A percentile compares a stretch with the other conserved stretches of the same genome.
These are phyloP conservation scores for Pythium coloratum DNA, from an alignment of 352 stramenopile species.

Conservation along the genomic window DNA sequence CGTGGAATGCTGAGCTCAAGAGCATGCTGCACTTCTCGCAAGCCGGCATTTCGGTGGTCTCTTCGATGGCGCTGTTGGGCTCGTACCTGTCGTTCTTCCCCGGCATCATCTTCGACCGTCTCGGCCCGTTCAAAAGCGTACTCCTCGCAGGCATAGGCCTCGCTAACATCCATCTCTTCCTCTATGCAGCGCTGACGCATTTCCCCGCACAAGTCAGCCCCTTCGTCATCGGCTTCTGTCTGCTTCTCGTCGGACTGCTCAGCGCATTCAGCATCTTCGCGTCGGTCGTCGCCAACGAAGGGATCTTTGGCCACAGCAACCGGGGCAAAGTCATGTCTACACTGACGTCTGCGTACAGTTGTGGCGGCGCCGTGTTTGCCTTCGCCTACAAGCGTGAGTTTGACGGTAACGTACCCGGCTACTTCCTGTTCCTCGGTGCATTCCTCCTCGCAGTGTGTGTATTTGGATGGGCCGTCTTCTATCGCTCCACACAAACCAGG, in stretches of 20 bases:
- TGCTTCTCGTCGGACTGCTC: constrained; percentile 63
- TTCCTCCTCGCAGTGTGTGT: constrained; percentile 50
- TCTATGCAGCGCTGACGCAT: constrained; percentile 47
- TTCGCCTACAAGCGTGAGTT: constrained; percentile 69
- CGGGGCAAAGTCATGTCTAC: constrained; percentile 78
- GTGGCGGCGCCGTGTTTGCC: constrained; percentile 72
- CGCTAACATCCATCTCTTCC: constrained; percentile 37
- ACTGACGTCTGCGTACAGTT: constrained; percentile 76
- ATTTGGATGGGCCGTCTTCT: constrained; percentile 54
- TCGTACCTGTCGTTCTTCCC: constrained; percentile 78
- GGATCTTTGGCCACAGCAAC: constrained; percentile 65
- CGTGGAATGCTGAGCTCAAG: constrained; percentile 86
- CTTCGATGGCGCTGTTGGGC: constrained; percentile 71
- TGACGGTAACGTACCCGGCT: constrained; percentile 58
- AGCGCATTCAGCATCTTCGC: constrained; percentile 77
- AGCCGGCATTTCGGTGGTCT: constrained; percentile 70
- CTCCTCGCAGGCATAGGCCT: constrained; percentile 46
- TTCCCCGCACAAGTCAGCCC: constrained; percentile 43
- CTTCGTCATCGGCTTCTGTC: constrained; percentile 47
- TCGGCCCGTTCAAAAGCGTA: constrained; percentile 63
- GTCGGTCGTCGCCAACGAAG: constrained; percentile 78
- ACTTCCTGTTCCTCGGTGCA: constrained; percentile 70
- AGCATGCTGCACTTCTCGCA: constrained; percentile 71
- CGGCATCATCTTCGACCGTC: constrained; percentile 66
- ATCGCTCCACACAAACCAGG: constrained; percentile 33